Evolutionary conservation across 2,329 filamentous ascomycete species (phyloP).

Genomic region (Coniella vitis): DNA sequence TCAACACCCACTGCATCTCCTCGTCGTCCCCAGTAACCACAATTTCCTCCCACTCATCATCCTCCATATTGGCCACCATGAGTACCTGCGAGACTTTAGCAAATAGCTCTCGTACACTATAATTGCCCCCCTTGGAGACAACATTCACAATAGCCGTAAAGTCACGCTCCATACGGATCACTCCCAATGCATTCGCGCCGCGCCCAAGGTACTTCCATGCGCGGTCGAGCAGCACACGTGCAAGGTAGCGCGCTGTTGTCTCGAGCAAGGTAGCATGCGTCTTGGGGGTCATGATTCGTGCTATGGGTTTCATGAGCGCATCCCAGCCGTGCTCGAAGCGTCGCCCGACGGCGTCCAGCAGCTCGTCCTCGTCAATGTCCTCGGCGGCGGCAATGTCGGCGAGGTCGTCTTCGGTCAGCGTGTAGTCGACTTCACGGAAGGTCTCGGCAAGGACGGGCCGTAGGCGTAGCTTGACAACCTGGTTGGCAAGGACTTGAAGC

Average conservation of each 20-base stretch:
- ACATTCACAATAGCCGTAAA: constrained; percentile 66
- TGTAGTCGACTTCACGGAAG: constrained; percentile 89
- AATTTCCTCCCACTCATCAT: constrained; percentile 88
- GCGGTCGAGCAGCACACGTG: constrained; percentile 77
- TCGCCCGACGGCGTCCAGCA: constrained; percentile 63
- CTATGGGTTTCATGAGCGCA: constrained; percentile 74
- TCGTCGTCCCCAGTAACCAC: constrained; percentile 45
- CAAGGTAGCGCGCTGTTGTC: constrained; percentile 66
- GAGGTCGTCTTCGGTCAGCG: constrained; percentile 56
- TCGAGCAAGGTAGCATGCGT: constrained; percentile 73
- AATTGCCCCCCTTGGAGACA: constrained; percentile 65
- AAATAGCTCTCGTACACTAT: constrained; percentile 72
- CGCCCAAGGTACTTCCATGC: constrained; percentile 74
- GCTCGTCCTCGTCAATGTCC: constrained; percentile 44
- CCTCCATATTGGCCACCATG: constrained; percentile 88
- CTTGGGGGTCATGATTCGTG: constrained; percentile 71
- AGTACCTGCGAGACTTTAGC: constrained; percentile 70
- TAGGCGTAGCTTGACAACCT: constrained; percentile 78
- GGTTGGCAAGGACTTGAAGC: constrained; percentile 76
- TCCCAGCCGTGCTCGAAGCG: constrained; percentile 85
- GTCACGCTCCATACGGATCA: constrained; percentile 77
- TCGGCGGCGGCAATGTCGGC: constrained; percentile 47
- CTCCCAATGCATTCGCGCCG: constrained; percentile 68
- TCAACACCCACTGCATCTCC: constrained; percentile 66
- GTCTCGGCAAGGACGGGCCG: constrained; percentile 79